Evolutionary conservation across 2,329 filamentous ascomycete genomes (phyloP).

Genomic region (Claviceps pazoutovae): DNA sequence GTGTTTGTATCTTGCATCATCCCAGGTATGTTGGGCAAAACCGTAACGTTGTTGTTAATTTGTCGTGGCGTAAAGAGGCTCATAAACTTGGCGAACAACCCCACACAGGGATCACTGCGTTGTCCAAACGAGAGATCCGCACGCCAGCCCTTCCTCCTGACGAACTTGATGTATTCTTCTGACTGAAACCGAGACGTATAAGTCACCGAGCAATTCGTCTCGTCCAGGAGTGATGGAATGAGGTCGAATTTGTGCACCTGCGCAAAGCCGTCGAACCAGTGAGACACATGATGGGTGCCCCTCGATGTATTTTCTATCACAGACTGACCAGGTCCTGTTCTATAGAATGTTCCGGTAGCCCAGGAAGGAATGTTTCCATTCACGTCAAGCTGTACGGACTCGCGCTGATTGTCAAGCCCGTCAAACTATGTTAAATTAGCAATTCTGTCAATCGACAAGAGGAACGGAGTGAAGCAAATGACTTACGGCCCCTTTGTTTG

Average conservation of each 20-base stretch:
- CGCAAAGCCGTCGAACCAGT: constrained; percentile 74
- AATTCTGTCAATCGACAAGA: background rate
- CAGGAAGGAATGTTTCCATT: constrained; percentile 56
- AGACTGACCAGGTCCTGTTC: constrained; percentile 58
- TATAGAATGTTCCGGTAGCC: constrained; percentile 57
- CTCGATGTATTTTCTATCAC: constrained; percentile 42
- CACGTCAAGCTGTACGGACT: constrained; percentile 49
- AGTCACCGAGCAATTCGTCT: constrained; percentile 29
- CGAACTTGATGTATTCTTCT: constrained; percentile 45
- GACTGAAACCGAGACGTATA: constrained; percentile 61
- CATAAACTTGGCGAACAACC: constrained; percentile 59
- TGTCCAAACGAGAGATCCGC: constrained; percentile 53
- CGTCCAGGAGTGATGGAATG: constrained; percentile 22
- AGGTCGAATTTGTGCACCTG: constrained; percentile 64
- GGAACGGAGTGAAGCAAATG: background rate
- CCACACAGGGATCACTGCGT: constrained; percentile 59
- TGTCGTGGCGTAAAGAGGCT: constrained; percentile 34
- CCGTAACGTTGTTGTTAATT: constrained; percentile 48
- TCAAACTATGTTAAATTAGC: constrained; percentile 42
- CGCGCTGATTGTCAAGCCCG: constrained; percentile 48
- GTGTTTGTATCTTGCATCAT: constrained; percentile 15
- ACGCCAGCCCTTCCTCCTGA: constrained; percentile 44
- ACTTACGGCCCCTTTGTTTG: constrained; percentile 32
- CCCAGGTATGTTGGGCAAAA: constrained; percentile 52
- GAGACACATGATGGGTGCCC: constrained; percentile 47